phyloP scores from a whole-genome alignment of 208 protist species.

The Blechomonas ayalai region DNA sequence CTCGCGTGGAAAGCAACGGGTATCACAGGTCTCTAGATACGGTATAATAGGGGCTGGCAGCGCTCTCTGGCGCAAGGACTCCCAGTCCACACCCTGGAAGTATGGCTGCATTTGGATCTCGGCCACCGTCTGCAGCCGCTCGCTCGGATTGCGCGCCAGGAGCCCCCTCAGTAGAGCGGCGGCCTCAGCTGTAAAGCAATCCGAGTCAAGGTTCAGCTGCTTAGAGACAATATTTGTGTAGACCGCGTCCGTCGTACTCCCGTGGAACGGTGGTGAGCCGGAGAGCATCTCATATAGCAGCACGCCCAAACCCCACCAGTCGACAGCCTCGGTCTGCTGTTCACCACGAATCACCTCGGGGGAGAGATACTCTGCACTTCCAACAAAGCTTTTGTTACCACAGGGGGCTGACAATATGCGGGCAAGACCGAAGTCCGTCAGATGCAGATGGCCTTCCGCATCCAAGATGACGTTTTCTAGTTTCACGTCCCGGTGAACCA shows the following conservation, averaged over 20 bases:
- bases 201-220: constrained; percentile 24
- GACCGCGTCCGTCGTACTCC: constrained; percentile 75
- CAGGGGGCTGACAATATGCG: constrained; percentile 53
- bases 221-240: constrained; percentile 67
- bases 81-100: constrained; percentile 70
- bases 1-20: constrained; percentile 67
- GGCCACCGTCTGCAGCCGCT: constrained; percentile 26
- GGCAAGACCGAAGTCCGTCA: constrained; percentile 89
- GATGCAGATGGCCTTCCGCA: constrained; percentile 64
- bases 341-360: constrained; percentile 88
- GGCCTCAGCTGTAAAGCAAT: constrained; percentile 47
- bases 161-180: constrained; percentile 48
- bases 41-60: constrained; percentile 45
- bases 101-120: constrained; percentile 60
- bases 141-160: constrained; percentile 34
- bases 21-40: constrained; percentile 34
- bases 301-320: constrained; percentile 96
- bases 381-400: constrained; percentile 81
- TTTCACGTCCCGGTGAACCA: constrained; percentile 88
- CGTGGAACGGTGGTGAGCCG: constrained; percentile 89
- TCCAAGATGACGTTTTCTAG: constrained; percentile 86
- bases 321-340: constrained; percentile 90
- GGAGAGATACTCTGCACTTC: constrained; percentile 85
- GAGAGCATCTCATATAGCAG: constrained; percentile 93
- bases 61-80: constrained; percentile 24